A percentile compares a stretch with the other conserved stretches of the same genome.
These are phyloP conservation scores for Phlebopus sp. DNA, from an alignment of 1,284 basidiomycete species.

Conservation along the genomic window DNA sequence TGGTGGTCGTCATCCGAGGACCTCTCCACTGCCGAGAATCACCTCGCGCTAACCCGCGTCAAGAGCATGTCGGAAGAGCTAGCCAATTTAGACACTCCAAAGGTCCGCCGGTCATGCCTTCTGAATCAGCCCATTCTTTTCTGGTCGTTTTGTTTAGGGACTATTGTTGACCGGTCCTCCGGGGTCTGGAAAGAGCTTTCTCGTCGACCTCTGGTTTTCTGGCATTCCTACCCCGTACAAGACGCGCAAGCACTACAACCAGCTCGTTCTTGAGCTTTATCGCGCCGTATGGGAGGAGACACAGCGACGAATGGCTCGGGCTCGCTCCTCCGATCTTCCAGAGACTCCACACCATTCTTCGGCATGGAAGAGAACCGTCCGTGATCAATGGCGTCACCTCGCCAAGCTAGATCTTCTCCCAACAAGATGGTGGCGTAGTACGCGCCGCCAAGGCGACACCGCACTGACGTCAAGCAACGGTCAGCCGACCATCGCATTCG, in stretches of 20 bases:
- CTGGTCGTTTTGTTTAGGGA: slow-evolving; percentile 43
- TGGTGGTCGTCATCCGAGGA: slow-evolving; percentile 30
- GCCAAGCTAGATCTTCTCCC: slow-evolving; percentile 37
- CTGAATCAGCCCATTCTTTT: slow-evolving; percentile 1
- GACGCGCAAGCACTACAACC: slow-evolving; percentile 64
- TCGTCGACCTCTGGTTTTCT: slow-evolving; percentile 66
- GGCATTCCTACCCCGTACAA: slow-evolving; percentile 59
- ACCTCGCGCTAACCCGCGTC: slow-evolving; percentile 45
- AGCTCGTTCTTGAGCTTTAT: slow-evolving; percentile 69
- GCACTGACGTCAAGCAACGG: background rate
- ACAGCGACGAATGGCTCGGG: slow-evolving; percentile 40
- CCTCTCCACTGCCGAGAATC: slow-evolving; percentile 9
- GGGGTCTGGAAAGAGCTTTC: slow-evolving; percentile 73
- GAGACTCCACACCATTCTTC: slow-evolving; percentile 3
- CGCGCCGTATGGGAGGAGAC: slow-evolving; percentile 60
- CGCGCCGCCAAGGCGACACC: background rate
- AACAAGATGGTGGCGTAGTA: slow-evolving; percentile 36
- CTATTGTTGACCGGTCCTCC: slow-evolving; percentile 76
- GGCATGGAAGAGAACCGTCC: slow-evolving; percentile 38
- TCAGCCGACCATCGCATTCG: slow-evolving; percentile 38
- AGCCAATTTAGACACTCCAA: slow-evolving; percentile 54
- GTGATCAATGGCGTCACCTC: slow-evolving; percentile 35
- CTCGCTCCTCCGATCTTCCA: slow-evolving; percentile 16
- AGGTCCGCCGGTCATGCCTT: slow-evolving; percentile 32
- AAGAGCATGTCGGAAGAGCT: slow-evolving; percentile 60